Percentiles rank a stretch among this genome's conserved stretches.
phyloP scores from a whole-genome alignment of 768 basidiomycete species.

The Fomitopsis serialis region DNA sequence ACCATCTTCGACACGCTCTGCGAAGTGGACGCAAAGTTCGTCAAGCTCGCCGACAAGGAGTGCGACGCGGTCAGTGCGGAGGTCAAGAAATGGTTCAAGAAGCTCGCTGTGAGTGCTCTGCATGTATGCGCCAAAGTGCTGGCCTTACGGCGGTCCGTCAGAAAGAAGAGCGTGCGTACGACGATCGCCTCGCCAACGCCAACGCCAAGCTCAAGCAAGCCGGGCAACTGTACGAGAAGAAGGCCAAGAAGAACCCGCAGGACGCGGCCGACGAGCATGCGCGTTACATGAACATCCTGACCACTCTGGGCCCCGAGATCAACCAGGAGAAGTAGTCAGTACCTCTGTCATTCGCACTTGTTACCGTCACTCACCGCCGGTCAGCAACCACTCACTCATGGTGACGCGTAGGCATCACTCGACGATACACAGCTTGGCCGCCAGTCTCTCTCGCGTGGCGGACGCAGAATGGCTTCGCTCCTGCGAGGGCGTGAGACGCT shows the following conservation, averaged over 20 bases:
- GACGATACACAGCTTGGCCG: conserved; percentile 57
- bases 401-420: conserved; percentile 57
- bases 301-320: conserved; percentile 68
- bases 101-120: conserved; percentile 56
- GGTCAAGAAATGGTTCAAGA: conserved; percentile 86
- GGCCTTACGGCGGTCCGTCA: conserved; percentile 20
- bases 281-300: conserved; percentile 71
- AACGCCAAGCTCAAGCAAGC: conserved; percentile 78
- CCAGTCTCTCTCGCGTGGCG: conserved; percentile 62
- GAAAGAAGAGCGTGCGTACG: conserved; percentile 80
- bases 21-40: conserved; percentile 71
- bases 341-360: neutral
- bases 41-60: conserved; percentile 70
- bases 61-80: conserved; percentile 59
- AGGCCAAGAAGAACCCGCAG: conserved; percentile 63
- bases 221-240: conserved; percentile 74
- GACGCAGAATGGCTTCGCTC: conserved; percentile 73
- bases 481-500: conserved; percentile 67
- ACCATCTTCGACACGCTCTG: conserved; percentile 63
- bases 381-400: conserved; percentile 60
- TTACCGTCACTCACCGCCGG: neutral
- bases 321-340: conserved; percentile 77
- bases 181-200: conserved; percentile 59
- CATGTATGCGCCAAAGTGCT: neutral
- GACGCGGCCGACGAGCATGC: conserved; percentile 73